These are phyloP conservation scores for Neobulgaria alba DNA, from an alignment of 2,329 filamentous ascomycete genomes.

Conservation along the genomic window DNA sequence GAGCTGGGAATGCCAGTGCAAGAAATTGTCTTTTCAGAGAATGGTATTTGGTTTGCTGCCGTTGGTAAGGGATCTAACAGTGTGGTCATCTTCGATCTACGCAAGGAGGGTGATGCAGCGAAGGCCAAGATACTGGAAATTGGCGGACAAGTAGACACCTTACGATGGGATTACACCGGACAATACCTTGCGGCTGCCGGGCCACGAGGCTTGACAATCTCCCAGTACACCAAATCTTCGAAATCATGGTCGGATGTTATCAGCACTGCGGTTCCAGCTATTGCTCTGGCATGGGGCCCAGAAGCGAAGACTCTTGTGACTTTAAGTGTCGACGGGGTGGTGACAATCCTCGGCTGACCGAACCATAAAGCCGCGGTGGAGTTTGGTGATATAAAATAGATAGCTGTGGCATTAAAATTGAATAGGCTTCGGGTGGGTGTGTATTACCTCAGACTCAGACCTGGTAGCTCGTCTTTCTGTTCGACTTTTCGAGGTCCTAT, in stretches of 20 bases:
- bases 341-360: slow-evolving; percentile 58
- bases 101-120: slow-evolving; percentile 78
- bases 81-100: slow-evolving; percentile 83
- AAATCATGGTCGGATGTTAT: slow-evolving; percentile 89
- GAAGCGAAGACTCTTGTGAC: slow-evolving; percentile 66
- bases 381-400: too few relatives aligned
- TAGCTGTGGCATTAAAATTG: too few relatives aligned
- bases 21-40: slow-evolving; percentile 82
- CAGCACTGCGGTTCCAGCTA: slow-evolving; percentile 63
- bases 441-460: too few relatives aligned
- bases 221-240: slow-evolving; percentile 77
- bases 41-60: slow-evolving; percentile 91
- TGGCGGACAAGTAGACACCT: slow-evolving; percentile 64
- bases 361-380: too few relatives aligned
- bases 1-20: slow-evolving; percentile 60
- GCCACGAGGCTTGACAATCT: slow-evolving; percentile 71
- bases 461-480: too few relatives aligned
- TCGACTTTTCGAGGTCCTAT: too few relatives aligned
- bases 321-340: slow-evolving; percentile 64
- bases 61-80: slow-evolving; percentile 67
- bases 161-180: slow-evolving; percentile 90
- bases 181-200: slow-evolving; percentile 84
- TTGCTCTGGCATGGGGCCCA: slow-evolving; percentile 69
- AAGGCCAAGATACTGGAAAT: slow-evolving; percentile 79
- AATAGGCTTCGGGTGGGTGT: too few relatives aligned